A percentile compares a stretch with the other conserved stretches of the same genome.
phyloP scores from a whole-genome alignment of 2,329 filamentous ascomycete genomes.

The Microcyclospora tardicrescens region DNA sequence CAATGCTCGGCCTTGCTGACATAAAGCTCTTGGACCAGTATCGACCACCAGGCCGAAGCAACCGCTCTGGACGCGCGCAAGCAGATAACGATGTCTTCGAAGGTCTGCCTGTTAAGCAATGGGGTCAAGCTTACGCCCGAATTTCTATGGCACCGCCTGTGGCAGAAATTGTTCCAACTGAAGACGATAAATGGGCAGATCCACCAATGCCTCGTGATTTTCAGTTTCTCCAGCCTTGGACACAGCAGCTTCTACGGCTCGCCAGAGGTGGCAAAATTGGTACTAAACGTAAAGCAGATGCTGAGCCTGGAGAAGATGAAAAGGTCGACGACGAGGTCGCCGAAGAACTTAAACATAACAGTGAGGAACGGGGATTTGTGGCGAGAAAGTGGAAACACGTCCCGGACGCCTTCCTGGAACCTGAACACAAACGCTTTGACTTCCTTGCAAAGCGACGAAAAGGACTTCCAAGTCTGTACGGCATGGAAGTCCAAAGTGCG shows the following conservation, averaged over 20 bases:
- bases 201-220: constrained; percentile 81
- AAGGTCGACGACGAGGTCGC: constrained; percentile 29
- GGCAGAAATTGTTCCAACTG: constrained; percentile 10
- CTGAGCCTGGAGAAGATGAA: constrained; percentile 45
- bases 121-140: constrained; percentile 45
- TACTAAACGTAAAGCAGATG: constrained; percentile 51
- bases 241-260: constrained; percentile 68
- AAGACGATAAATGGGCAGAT: constrained; percentile 61
- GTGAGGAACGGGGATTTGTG: constrained; percentile 36
- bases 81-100: constrained; percentile 53
- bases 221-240: constrained; percentile 62
- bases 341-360: constrained; percentile 27
- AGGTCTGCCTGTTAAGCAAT: constrained; percentile 83
- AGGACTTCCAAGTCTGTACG: constrained; percentile 43
- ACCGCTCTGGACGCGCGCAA: constrained; percentile 44
- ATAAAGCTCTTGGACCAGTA: constrained; percentile 29
- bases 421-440: constrained; percentile 40
- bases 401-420: constrained; percentile 43
- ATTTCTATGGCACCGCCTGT: constrained; percentile 20
- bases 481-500: constrained; percentile 17
- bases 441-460: constrained; percentile 50
- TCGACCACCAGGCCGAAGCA: constrained; percentile 43
- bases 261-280: constrained; percentile 54
- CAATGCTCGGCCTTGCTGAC: too few species aligned
- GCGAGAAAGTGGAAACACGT: constrained; percentile 46